A percentile compares a stretch with the other conserved stretches of the same genome.
phyloP scores from a whole-genome alignment of 78 protist genomes.

The Mastigamoeba balamuthi region DNA sequence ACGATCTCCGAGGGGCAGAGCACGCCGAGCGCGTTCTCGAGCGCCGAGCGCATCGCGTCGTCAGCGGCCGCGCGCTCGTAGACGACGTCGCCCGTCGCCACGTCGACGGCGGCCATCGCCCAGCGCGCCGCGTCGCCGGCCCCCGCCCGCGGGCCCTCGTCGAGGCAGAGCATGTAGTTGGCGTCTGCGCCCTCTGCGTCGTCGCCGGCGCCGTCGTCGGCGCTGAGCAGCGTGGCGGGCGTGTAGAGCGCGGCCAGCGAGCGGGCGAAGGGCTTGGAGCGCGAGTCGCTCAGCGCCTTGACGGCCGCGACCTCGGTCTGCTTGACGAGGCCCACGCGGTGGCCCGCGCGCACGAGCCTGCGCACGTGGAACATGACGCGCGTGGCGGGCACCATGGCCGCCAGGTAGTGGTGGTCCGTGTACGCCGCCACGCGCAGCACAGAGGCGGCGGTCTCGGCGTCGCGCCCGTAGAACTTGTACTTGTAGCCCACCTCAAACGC shows the following conservation, averaged over 20 bases:
- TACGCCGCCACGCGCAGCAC: conserved; percentile 23
- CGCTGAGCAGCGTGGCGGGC: conserved; percentile 50
- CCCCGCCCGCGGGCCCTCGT: not conserved
- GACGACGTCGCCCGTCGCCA: conserved; percentile 56
- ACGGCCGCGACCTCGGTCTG: conserved; percentile 82
- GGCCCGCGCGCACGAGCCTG: conserved; percentile 67
- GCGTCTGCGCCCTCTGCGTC: not conserved
- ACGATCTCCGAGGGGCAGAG: conserved; percentile 32
- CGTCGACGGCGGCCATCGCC: conserved; percentile 38
- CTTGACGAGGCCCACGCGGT: conserved; percentile 75
- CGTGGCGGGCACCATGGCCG: conserved; percentile 44
- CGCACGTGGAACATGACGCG: conserved; percentile 38
- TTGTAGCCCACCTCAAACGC: conserved; percentile 67
- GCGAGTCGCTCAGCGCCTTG: conserved; percentile 28
- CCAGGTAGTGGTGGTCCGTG: conserved; percentile 32
- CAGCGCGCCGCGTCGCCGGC: not conserved
- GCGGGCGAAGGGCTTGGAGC: conserved; percentile 36
- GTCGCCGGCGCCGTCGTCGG: not conserved
- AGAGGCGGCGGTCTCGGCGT: conserved; percentile 34
- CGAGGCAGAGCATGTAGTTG: conserved; percentile 29
- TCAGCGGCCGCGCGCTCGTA: conserved; percentile 49
- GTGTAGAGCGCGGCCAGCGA: conserved; percentile 56
- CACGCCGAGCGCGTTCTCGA: conserved; percentile 37
- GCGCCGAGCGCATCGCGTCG: conserved; percentile 17
- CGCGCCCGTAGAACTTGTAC: conserved; percentile 31